A percentile compares a stretch with the other conserved stretches of the same genome.
These are phyloP conservation scores for Metschnikowia bowlesiae DNA, from an alignment of 805 yeast species.

Conservation along the genomic window DNA sequence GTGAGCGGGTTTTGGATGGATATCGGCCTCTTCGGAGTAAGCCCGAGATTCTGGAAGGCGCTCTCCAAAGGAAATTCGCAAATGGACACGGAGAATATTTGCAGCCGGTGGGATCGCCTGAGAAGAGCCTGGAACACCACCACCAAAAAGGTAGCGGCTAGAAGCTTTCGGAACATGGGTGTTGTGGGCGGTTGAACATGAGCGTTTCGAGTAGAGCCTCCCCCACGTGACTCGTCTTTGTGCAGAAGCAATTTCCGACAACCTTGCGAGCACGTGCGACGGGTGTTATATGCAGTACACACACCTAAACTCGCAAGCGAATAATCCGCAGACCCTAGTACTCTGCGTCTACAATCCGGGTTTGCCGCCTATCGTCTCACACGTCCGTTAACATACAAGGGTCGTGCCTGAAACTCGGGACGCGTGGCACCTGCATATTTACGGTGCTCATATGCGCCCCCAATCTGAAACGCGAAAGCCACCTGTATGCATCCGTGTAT, in stretches of 20 bases:
- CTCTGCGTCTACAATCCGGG: neutral
- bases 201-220: neutral
- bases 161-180: constrained; percentile 2
- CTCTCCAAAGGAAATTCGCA: neutral
- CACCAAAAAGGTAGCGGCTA: neutral
- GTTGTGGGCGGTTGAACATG: neutral
- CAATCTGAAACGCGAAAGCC: neutral
- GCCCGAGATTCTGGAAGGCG: constrained; percentile 21
- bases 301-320: too few relatives aligned
- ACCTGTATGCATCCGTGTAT: neutral
- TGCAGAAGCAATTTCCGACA: neutral
- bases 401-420: neutral
- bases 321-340: too few relatives aligned
- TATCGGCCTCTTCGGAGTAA: constrained; percentile 32
- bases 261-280: neutral
- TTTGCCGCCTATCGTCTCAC: neutral
- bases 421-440: neutral
- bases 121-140: neutral
- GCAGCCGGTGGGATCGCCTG: neutral
- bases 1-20: constrained; percentile 17
- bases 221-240: neutral
- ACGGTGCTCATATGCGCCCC: neutral
- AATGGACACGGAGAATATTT: neutral
- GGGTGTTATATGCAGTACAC: neutral
- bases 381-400: neutral